phyloP scores from a whole-genome alignment of 2,329 filamentous ascomycete genomes.

The Fusarium sublunatum region DNA sequence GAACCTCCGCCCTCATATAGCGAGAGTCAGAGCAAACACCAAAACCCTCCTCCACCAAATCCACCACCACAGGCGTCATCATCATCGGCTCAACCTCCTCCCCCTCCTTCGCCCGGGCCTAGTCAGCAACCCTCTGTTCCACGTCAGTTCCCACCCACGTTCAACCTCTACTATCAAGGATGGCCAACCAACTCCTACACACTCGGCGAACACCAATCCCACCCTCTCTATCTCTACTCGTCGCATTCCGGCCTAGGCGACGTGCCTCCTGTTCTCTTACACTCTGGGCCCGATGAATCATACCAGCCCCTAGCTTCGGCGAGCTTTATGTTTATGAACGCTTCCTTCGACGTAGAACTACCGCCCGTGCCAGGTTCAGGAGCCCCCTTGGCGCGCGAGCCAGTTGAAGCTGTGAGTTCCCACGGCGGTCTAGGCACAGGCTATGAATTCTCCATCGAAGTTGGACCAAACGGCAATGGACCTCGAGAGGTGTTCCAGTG shows the following conservation, averaged over 20 bases:
- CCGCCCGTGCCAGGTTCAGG: constrained; percentile 32
- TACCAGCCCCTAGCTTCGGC: constrained; percentile 37
- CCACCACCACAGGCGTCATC: constrained; percentile 4
- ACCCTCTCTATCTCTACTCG: constrained; percentile 38
- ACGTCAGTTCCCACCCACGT: constrained; percentile 36
- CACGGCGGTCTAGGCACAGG: constrained; percentile 17
- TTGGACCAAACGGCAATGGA: constrained; percentile 26
- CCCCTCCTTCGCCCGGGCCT: constrained; percentile 2
- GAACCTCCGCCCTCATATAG: constrained; percentile 29
- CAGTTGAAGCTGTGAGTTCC: constrained; percentile 13
- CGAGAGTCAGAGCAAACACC: constrained; percentile 15
- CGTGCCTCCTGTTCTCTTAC: constrained; percentile 34
- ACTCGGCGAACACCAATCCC: constrained; percentile 36
- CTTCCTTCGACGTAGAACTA: constrained; percentile 36
- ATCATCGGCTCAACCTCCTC: constrained; percentile 3
- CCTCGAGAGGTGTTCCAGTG: constrained; percentile 43
- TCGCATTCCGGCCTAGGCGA: constrained; percentile 25
- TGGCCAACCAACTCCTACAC: constrained; percentile 14
- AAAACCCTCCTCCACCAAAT: not conserved
- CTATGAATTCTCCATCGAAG: constrained; percentile 37
- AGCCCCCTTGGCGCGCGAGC: constrained; percentile 22
- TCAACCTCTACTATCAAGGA: constrained; percentile 36
- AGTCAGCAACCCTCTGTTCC: constrained; percentile 11
- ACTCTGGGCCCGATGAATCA: constrained; percentile 35
- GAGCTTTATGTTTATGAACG: constrained; percentile 25